phyloP scores from a whole-genome alignment of 805 yeast species.

The Scheffersomyces ergatensis region DNA sequence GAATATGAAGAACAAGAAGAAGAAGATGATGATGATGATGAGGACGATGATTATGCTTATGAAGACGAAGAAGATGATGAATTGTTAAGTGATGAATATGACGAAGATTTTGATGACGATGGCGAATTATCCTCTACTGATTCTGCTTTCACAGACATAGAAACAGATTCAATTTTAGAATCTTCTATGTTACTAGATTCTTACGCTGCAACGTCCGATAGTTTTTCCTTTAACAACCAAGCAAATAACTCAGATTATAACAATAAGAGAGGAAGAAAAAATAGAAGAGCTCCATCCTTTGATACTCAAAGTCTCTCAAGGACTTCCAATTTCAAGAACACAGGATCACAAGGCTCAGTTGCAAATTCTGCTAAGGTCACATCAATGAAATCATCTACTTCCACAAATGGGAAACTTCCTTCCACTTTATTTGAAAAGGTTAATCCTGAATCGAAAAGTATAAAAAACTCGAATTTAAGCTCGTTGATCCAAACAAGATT shows the following conservation, averaged over 20 bases:
- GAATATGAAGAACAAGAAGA: constrained; percentile 5
- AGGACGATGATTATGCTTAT: constrained; percentile 5
- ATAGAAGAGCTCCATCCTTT: constrained; percentile 7
- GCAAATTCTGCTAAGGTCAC: constrained; percentile 1
- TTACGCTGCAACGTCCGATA: constrained; percentile 12
- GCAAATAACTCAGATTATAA: constrained; percentile 10
- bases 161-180: constrained; percentile 34
- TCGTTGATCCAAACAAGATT: constrained; percentile 38
- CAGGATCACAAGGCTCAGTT: neutral
- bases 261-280: constrained; percentile 13
- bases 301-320: neutral
- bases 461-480: constrained; percentile 36
- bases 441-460: constrained; percentile 8
- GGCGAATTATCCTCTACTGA: constrained; percentile 31
- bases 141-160: constrained; percentile 44
- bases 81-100: constrained; percentile 17
- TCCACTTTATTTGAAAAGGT: constrained; percentile 20
- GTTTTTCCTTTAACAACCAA: constrained; percentile 14
- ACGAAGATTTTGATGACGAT: constrained; percentile 22
- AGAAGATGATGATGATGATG: constrained; percentile 16
- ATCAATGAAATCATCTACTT: constrained; percentile 1
- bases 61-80: constrained; percentile 12
- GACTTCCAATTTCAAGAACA: neutral
- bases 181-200: constrained; percentile 24
- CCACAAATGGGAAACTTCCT: constrained; percentile 4